phyloP scores from a whole-genome alignment of 805 yeast genomes.

The Wickerhamomyces hampshirensis region DNA sequence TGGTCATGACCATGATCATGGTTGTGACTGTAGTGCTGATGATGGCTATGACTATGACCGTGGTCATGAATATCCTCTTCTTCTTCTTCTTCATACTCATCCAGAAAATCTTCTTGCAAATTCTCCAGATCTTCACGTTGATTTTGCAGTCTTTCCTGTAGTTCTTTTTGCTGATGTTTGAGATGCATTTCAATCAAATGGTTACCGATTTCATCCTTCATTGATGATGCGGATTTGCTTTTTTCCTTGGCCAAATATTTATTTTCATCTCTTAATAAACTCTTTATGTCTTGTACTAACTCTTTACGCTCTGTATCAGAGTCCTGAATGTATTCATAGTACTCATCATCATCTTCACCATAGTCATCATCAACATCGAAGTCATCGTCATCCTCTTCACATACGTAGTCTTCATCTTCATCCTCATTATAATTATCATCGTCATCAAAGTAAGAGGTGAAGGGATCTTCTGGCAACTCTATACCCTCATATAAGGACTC shows the following conservation, averaged over 20 bases:
- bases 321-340: slow-evolving; percentile 1
- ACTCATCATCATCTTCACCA: slow-evolving; percentile 10
- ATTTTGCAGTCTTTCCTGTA: slow-evolving; percentile 12
- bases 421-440: slow-evolving; percentile 21
- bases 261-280: slow-evolving; percentile 12
- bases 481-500: slow-evolving; percentile 5
- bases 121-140: slow-evolving; percentile 13
- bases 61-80: slow-evolving; percentile 8
- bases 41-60: slow-evolving; percentile 19
- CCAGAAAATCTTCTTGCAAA: slow-evolving; percentile 28
- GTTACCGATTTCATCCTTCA: slow-evolving; percentile 9
- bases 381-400: slow-evolving; percentile 5
- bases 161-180: slow-evolving; percentile 10
- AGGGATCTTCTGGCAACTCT: slow-evolving; percentile 13
- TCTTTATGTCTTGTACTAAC: slow-evolving; percentile 3
- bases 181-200: slow-evolving; percentile 10
- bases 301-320: slow-evolving; percentile 11
- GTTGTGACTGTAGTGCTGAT: slow-evolving; percentile 3
- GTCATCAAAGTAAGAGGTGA: slow-evolving; percentile 14
- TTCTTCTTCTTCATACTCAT: slow-evolving; percentile 9
- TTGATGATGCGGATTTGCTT: slow-evolving; percentile 6
- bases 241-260: slow-evolving; percentile 10
- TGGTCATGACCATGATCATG: slow-evolving; percentile 10
- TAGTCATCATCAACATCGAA: slow-evolving; percentile 18
- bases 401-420: slow-evolving; percentile 9